Evolutionary conservation across 805 yeast genomes (phyloP).

Genomic region (Candida nitratophila): DNA sequence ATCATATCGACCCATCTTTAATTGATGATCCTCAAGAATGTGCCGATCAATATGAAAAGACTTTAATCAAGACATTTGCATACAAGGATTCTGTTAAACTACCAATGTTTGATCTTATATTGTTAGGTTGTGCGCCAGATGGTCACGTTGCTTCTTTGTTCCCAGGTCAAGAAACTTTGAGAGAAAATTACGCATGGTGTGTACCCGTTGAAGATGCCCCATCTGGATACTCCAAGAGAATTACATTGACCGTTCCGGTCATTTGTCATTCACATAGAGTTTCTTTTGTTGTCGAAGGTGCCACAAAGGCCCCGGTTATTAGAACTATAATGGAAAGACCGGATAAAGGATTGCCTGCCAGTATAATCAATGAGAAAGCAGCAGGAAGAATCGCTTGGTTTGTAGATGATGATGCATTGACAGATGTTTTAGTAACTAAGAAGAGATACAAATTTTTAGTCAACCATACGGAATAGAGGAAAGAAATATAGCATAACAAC

Average conservation of each 20-base stretch:
- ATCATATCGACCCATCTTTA: slow-evolving; percentile 72
- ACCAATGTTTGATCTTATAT: slow-evolving; percentile 86
- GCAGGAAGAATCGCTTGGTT: slow-evolving; percentile 97
- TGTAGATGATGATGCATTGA: slow-evolving; percentile 88
- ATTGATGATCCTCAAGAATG: slow-evolving; percentile 82
- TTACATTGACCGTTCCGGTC: slow-evolving; percentile 89
- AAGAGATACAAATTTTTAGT: slow-evolving; percentile 59
- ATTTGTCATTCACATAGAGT: slow-evolving; percentile 90
- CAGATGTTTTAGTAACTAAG: slow-evolving; percentile 68
- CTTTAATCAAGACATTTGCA: slow-evolving; percentile 83
- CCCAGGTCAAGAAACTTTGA: slow-evolving; percentile 82
- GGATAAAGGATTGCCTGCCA: slow-evolving; percentile 90
- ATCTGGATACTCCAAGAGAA: slow-evolving; percentile 75
- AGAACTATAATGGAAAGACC: slow-evolving; percentile 94
- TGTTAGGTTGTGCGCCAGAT: slow-evolving; percentile 97
- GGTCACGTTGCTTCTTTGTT: slow-evolving; percentile 97
- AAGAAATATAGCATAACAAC: not conserved
- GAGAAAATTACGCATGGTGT: slow-evolving; percentile 93
- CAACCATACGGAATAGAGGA: not conserved
- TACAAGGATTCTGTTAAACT: slow-evolving; percentile 92
- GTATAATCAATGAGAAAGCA: slow-evolving; percentile 92
- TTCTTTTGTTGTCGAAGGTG: slow-evolving; percentile 93
- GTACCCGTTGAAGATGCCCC: slow-evolving; percentile 92
- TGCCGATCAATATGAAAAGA: slow-evolving; percentile 88
- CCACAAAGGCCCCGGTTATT: slow-evolving; percentile 88